phyloP scores from a whole-genome alignment of 257 asterid genomes.

The Thymus mandschuricus region DNA sequence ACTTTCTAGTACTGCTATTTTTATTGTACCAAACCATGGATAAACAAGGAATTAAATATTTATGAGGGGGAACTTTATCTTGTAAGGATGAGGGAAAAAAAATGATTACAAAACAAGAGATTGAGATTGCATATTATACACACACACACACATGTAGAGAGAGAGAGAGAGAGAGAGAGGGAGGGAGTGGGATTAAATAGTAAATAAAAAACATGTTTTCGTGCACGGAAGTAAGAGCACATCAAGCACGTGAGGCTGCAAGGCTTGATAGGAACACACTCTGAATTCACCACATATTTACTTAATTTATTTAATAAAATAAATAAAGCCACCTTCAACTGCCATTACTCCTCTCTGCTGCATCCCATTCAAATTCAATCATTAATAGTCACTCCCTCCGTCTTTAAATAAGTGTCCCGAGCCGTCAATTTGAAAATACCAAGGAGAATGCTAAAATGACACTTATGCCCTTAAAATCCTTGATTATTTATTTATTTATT shows the following conservation, averaged over 20 bases:
- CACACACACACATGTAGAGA: not conserved
- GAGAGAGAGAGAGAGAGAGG: no score
- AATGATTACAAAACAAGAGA: not conserved
- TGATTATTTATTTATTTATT: no score
- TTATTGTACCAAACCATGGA: no score
- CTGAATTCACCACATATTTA: not conserved
- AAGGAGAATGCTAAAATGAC: no score
- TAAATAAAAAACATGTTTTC: slow-evolving; percentile 4
- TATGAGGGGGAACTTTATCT: no score
- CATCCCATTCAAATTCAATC: not conserved
- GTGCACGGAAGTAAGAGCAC: slow-evolving; percentile 14
- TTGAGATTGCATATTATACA: slow-evolving; percentile 7
- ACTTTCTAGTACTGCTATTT: no score
- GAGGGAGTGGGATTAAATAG: no score
- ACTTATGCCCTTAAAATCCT: no score
- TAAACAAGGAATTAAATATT: not conserved
- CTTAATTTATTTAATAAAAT: not conserved
- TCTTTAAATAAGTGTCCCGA: no score
- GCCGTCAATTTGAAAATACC: no score
- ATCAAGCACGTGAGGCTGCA: slow-evolving; percentile 18
- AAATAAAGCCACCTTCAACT: slow-evolving; percentile 8
- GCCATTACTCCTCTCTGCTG: not conserved
- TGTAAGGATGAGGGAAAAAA: no score
- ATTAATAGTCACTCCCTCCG: no score
- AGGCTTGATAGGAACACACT: slow-evolving; percentile 4